phyloP scores from a whole-genome alignment of 805 yeast genomes.

The Wickerhamiella cacticola region DNA sequence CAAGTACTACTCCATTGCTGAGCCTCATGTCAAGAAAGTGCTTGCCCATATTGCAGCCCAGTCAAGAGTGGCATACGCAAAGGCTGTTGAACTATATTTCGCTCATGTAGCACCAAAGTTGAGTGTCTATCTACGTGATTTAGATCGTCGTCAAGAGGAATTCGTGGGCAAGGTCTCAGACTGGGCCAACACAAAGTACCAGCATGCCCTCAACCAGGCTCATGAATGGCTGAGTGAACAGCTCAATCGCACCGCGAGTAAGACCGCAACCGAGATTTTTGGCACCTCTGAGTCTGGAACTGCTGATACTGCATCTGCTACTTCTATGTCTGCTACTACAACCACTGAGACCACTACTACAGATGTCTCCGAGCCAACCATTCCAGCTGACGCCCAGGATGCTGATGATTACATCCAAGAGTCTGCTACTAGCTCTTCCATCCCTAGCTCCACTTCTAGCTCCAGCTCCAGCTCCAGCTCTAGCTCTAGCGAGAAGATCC shows the following conservation, averaged over 20 bases:
- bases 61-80: neutral
- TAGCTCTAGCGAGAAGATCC: neutral
- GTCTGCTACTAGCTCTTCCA: neutral
- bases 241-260: neutral
- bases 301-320: constrained; percentile 7
- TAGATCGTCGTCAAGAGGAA: neutral
- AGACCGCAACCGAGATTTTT: neutral
- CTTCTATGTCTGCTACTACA: constrained; percentile 6
- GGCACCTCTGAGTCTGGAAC: constrained; percentile 5
- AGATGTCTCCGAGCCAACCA: neutral
- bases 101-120: neutral
- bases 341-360: neutral
- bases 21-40: neutral
- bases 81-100: neutral
- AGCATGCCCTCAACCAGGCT: neutral
- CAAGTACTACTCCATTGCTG: neutral
- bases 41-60: neutral
- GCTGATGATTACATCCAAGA: neutral
- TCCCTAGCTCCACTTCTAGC: neutral
- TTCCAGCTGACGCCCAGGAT: neutral
- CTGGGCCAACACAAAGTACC: neutral
- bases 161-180: neutral
- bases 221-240: neutral
- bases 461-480: neutral
- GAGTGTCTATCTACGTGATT: neutral